Base-by-base conservation (phyloP, 805 yeast species). In the Sugiyamaella americana region DNA sequence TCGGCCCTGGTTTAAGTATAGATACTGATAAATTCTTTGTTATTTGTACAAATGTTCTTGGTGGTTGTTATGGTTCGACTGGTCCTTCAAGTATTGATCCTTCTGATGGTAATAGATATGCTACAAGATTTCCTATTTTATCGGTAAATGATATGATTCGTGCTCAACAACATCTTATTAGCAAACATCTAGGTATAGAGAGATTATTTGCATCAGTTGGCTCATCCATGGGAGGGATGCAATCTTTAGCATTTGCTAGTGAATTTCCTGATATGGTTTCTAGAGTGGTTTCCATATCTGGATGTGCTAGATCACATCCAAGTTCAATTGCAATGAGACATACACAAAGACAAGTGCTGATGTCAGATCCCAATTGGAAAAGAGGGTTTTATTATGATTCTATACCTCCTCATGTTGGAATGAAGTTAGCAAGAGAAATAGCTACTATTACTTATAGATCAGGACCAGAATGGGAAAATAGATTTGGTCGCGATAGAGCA, bases 201-300 rank as follows among this genome's bases (percentile, higher is more conserved):
- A 82, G 78, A 60, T 66, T 89, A 21, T 77, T 79, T 63, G 95
- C 95, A 1, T 76, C 87, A 1, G 79, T 89, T 5, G 97, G 97
- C 4, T 82, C 95, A 2, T 86, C 95, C 0, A 86, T 89, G 94
- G 97, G 97, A n/a, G 97, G 96, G n/a, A 87, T 89, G 96, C 96
- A 88, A 67, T 81, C 91, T 5, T 72, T 89, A 46, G 95, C 96
- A 0, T 86, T 80, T 63, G 95, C 87, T 1, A 75, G 79, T 61
- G 95, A 84, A 59, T 89, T 84, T 58, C 84, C 94, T 1, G 81
- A 82, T 41, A 76, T 73, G 47, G 96, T 88, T 2, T 75, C 74
- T 4, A 80, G 82, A 45, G 73, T 89, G 2, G 77, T 87, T 1
- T 76, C 86, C n/a, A 85, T 89, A 23, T 82, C 91, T 37, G 96